Conservation (phyloP, 2,329 filamentous ascomycete genomes). For the Ophiosphaerella herpotricha region DNA sequence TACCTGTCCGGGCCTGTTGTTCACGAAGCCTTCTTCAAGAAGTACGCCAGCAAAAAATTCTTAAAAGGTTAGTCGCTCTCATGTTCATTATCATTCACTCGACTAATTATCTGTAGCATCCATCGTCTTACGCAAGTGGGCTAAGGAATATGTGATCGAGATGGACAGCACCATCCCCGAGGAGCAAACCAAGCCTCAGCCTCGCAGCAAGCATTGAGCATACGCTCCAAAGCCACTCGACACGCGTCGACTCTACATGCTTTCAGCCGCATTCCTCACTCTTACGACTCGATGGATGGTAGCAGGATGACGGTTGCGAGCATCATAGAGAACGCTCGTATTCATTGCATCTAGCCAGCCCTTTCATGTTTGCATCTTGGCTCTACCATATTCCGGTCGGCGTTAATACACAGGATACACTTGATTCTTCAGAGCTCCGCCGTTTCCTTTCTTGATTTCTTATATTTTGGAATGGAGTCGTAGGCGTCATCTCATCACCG, state of each 20-base stretch:
- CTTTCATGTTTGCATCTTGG: slow-evolving; percentile 45
- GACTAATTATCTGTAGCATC: slow-evolving; percentile 65
- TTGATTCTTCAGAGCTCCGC: slow-evolving; percentile 29
- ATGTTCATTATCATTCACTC: not conserved
- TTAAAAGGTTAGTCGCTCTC: slow-evolving; percentile 75
- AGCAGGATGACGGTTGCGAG: not conserved
- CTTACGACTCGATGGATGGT: no score
- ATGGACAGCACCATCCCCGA: slow-evolving; percentile 39
- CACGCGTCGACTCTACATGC: not conserved
- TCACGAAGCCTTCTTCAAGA: slow-evolving; percentile 99
- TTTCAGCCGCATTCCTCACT: no score
- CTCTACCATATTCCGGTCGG: slow-evolving; percentile 34
- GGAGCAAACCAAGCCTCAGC: slow-evolving; percentile 29
- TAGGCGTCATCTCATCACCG: slow-evolving; percentile 29
- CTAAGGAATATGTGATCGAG: slow-evolving; percentile 67
- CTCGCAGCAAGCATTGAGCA: slow-evolving; percentile 11
- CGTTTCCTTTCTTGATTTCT: slow-evolving; percentile 26
- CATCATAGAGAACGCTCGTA: slow-evolving; percentile 12
- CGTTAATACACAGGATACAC: slow-evolving; percentile 43
- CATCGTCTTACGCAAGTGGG: slow-evolving; percentile 89
- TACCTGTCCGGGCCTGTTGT: slow-evolving; percentile 88
- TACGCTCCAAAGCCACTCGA: not conserved
- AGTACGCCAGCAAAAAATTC: slow-evolving; percentile 99
- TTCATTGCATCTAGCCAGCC: slow-evolving; percentile 25
- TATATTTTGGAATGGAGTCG: slow-evolving; percentile 33